Evolutionary conservation across 2,329 filamentous ascomycete species (phyloP), one percentile per base, ranked within the genome.

Genomic region (Aspergillus fumigatus): DNA sequence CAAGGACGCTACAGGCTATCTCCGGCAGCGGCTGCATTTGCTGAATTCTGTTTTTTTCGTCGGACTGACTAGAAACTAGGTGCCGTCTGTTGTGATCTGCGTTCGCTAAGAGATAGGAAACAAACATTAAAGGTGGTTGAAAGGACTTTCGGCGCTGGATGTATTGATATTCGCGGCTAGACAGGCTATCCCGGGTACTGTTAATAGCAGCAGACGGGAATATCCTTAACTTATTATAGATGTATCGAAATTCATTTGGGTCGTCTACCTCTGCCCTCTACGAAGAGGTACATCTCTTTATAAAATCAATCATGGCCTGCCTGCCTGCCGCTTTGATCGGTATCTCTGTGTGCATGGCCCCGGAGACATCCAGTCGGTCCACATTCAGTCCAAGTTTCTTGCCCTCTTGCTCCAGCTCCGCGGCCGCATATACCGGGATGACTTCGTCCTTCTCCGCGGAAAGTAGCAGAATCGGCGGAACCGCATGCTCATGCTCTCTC

Each of bases 321-420:
- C 74, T 72, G 0, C 80, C 80, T 48, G 75, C 69, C 17, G 62
- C 58, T 53, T 79, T 76, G 3, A 70, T 64, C n/a, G 76, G 74
- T 1, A 75, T 75, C 53, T 83, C 78, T 4, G 73, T 80, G 63
- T 83, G 81, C 65, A 82, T 67, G 3, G 81, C 80, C 3, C 77
- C 77, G 0, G 65, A 53, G 0, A 83, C 73, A 29, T 73, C 67
- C 51, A 70, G 72, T 25, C 75, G 64, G 47, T 71, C 56, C 4
- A 78, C 69, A 1, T 70, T 59, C 4, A 81, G 51, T 1, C 64
- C 60, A 2, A 75, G 53, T 2, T 69, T 64, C 6, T 56, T 65
- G 35, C 76, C 77, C 17, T 75, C 53, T 3, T 58, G 48, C 55
- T 75, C 69, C 40, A 79, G 56, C 11, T 67, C 61, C 6, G 56